These are phyloP conservation scores for Tulasnella sp. DNA, from an alignment of 768 basidiomycete genomes.

Conservation along the genomic window DNA sequence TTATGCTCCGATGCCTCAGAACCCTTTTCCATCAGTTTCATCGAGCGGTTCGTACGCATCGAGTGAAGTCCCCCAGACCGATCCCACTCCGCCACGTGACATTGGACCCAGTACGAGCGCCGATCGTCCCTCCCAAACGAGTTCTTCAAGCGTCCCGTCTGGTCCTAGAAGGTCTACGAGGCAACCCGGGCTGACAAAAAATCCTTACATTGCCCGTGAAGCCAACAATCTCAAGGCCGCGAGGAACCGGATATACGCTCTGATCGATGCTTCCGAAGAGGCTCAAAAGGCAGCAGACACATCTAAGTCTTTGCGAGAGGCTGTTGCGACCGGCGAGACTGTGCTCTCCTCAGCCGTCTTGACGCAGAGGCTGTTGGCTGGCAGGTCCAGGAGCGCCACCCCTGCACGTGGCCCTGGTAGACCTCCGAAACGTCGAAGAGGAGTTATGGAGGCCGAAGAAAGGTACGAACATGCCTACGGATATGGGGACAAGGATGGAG, in stretches of 20 bases:
- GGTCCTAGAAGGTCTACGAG: slow-evolving; percentile 4
- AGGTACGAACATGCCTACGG: slow-evolving; percentile 10
- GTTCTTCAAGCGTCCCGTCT: neutral
- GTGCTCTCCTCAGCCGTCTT: neutral
- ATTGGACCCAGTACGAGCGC: neutral
- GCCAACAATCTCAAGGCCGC: slow-evolving; percentile 8
- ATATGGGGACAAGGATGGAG: slow-evolving; percentile 12
- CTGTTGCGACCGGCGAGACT: neutral
- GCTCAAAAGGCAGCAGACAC: neutral
- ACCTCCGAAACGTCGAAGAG: neutral
- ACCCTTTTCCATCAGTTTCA: neutral
- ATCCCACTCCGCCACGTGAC: slow-evolving; percentile 5
- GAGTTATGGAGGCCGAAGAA: slow-evolving; percentile 1
- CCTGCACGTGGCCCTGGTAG: neutral
- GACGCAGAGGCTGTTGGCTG: slow-evolving; percentile 3
- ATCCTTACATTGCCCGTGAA: slow-evolving; percentile 10
- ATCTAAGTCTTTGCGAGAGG: neutral
- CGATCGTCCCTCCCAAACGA: neutral
- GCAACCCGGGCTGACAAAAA: slow-evolving; percentile 7
- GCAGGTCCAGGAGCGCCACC: neutral
- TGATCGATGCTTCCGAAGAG: slow-evolving; percentile 12
- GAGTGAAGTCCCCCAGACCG: neutral
- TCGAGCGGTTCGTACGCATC: neutral
- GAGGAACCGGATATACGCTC: slow-evolving; percentile 6
- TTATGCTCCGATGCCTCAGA: neutral